A percentile compares a stretch with the other conserved stretches of the same genome.
Evolutionary conservation across 2,329 filamentous ascomycete species (phyloP).

Genomic region (Pseudogymnoascus sp.): DNA sequence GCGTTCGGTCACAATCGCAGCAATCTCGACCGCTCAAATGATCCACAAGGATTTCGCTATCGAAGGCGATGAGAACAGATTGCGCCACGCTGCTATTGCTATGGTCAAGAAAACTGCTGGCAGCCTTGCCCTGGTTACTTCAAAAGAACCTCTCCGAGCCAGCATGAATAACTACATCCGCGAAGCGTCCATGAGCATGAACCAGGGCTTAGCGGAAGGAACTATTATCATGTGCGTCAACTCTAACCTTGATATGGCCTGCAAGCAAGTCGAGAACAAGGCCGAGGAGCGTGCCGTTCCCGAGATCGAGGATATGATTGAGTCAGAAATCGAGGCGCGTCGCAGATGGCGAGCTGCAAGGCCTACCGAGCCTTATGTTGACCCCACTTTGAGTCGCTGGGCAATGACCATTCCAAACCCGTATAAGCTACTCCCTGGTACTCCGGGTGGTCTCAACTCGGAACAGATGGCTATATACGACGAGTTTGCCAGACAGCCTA

Average conservation of each 20-base stretch:
- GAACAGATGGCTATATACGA: conserved; percentile 96
- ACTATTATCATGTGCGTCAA: conserved; percentile 98
- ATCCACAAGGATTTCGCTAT: conserved; percentile 95
- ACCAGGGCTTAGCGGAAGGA: conserved; percentile 79
- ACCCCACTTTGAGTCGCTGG: conserved; percentile 78
- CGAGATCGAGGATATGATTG: conserved; percentile 92
- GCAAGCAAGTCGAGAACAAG: conserved; percentile 88
- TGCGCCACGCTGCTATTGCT: conserved; percentile 79
- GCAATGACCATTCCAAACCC: conserved; percentile 89
- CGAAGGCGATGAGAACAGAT: conserved; percentile 79
- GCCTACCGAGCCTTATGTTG: conserved; percentile 78
- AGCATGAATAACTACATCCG: conserved; percentile 98
- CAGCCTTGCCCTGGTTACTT: conserved; percentile 91
- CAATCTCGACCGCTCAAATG: conserved; percentile 91
- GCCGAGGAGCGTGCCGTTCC: conserved; percentile 88
- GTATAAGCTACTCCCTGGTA: conserved; percentile 70
- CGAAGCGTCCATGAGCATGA: conserved; percentile 56
- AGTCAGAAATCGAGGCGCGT: conserved; percentile 69
- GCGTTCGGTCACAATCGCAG: conserved; percentile 93
- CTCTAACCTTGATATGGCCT: conserved; percentile 90
- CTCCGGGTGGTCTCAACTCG: conserved; percentile 66
- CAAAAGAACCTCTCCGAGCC: conserved; percentile 90
- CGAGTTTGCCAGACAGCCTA: conserved; percentile 83
- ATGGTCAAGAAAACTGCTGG: conserved; percentile 95
- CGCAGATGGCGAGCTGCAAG: conserved; percentile 67